Percentiles rank a stretch among this genome's conserved stretches.
Conservation (phyloP, 176 grass and related monocot genomes). For the Eleusine coracana region DNA sequence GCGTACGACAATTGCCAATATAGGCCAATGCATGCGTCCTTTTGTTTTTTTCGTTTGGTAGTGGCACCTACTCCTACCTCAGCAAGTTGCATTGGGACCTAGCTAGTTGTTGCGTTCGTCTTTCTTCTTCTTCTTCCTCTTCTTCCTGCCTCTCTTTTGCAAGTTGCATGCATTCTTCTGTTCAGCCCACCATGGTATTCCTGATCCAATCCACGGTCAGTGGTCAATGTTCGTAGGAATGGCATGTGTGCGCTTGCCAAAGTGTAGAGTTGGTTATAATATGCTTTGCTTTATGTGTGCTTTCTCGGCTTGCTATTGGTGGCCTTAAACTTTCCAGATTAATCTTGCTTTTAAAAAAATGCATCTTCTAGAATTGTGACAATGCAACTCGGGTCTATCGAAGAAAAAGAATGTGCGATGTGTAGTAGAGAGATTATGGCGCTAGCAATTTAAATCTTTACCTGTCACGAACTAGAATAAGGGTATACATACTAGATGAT, state of each 20-base stretch:
- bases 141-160: not conserved
- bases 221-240: conserved; percentile 36
- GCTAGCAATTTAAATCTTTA: not conserved
- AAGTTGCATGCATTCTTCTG: conserved; percentile 24
- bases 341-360: not conserved
- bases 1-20: not conserved
- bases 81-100: not conserved
- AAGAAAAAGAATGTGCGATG: not conserved
- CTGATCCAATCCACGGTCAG: conserved; percentile 18
- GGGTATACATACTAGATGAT: not conserved
- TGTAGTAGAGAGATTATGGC: not conserved
- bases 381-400: not conserved
- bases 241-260: conserved; percentile 12
- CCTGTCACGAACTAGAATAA: not conserved
- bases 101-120: conserved; percentile 20
- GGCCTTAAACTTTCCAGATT: not conserved
- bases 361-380: not conserved
- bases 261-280: not conserved
- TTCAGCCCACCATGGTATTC: conserved; percentile 3
- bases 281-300: not conserved
- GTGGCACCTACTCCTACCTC: not conserved
- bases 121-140: not conserved
- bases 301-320: conserved; percentile 3
- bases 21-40: not conserved
- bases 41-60: not conserved